Evolutionary conservation across 768 basidiomycete genomes (phyloP).

Genomic region (Lentinus brumalis): DNA sequence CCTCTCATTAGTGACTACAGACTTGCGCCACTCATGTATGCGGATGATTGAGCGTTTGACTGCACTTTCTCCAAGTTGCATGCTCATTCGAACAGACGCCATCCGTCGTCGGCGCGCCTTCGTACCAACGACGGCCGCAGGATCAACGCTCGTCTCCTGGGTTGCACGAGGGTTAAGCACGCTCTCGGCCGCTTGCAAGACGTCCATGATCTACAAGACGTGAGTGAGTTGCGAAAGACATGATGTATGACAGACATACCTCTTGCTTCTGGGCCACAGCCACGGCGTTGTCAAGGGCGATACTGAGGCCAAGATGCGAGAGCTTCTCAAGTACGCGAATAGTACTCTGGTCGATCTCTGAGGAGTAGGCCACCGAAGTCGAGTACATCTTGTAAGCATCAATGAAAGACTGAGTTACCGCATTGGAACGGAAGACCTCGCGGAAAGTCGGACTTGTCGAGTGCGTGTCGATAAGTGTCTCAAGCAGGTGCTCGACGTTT

Average conservation of each 20-base stretch:
- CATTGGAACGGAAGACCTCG: constrained; percentile 71
- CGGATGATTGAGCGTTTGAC: constrained; percentile 63
- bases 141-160: constrained; percentile 54
- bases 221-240: neutral
- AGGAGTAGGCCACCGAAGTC: constrained; percentile 38
- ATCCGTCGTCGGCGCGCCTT: constrained; percentile 54
- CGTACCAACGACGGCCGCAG: constrained; percentile 51
- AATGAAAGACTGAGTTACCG: constrained; percentile 66
- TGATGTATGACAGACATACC: constrained; percentile 40
- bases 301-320: constrained; percentile 65
- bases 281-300: constrained; percentile 66
- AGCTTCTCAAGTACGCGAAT: constrained; percentile 70
- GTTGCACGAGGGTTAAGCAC: constrained; percentile 50
- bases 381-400: constrained; percentile 64
- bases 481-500: constrained; percentile 62
- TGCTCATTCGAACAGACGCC: constrained; percentile 58
- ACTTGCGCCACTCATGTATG: constrained; percentile 74
- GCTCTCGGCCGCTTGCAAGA: constrained; percentile 53
- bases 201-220: constrained; percentile 55
- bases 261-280: constrained; percentile 71
- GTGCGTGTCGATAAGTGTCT: constrained; percentile 71
- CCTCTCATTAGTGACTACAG: constrained; percentile 65
- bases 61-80: constrained; percentile 63
- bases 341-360: constrained; percentile 44
- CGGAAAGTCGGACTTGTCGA: constrained; percentile 66